These are phyloP conservation scores for Coprinellus aureogranulatus DNA, from an alignment of 768 basidiomycete genomes.

Conservation along the genomic window DNA sequence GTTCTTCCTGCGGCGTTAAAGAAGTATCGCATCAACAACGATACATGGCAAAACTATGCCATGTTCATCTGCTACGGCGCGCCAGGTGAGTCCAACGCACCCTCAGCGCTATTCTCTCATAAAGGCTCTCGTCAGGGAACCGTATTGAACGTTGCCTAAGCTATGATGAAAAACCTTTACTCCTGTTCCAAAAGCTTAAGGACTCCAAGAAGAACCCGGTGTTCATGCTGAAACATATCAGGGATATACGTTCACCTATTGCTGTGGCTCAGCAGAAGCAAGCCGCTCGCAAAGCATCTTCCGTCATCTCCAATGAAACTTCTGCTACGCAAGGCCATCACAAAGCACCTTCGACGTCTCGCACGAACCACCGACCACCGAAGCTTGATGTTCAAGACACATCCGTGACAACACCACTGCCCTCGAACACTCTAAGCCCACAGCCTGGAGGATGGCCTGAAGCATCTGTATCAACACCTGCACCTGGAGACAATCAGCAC, in stretches of 20 bases:
- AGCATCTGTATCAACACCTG: constrained; percentile 52
- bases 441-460: constrained; percentile 75
- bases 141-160: constrained; percentile 91
- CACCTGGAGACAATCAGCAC: constrained; percentile 29
- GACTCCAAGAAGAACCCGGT: constrained; percentile 97
- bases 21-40: constrained; percentile 98
- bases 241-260: constrained; percentile 96
- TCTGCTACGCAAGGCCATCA: constrained; percentile 44
- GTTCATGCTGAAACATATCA: constrained; percentile 97
- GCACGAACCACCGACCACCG: constrained; percentile 57
- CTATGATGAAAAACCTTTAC: constrained; percentile 95
- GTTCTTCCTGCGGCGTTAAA: constrained; percentile 96
- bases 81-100: constrained; percentile 55
- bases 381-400: constrained; percentile 69
- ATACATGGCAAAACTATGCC: constrained; percentile 98
- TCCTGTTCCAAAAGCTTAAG: constrained; percentile 96
- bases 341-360: constrained; percentile 38
- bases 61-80: constrained; percentile 99
- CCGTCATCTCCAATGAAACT: constrained; percentile 44
- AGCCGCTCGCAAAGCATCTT: constrained; percentile 77
- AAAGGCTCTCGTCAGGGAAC: constrained; percentile 43
- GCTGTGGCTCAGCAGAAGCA: constrained; percentile 97
- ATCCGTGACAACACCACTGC: constrained; percentile 45
- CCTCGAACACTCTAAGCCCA: constrained; percentile 58
- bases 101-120: constrained; percentile 1